Conservation (phyloP, 1,284 basidiomycete species). For the Golubevia sp. region DNA sequence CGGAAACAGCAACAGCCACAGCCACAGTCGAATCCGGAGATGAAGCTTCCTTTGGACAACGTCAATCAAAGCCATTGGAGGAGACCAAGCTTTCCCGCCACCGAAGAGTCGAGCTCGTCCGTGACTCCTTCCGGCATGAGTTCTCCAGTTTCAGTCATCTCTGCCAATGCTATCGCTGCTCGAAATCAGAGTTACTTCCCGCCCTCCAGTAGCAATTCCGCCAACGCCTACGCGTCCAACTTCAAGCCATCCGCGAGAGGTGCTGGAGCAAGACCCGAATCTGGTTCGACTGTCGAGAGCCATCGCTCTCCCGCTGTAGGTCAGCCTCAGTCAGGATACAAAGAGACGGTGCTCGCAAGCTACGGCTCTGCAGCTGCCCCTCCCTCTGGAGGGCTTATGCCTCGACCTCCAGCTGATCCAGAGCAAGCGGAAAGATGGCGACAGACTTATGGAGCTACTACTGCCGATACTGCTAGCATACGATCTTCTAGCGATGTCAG, state of each 20-base stretch:
- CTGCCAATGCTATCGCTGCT: constrained; percentile 27
- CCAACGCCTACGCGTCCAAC: constrained; percentile 24
- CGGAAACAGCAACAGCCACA: background rate
- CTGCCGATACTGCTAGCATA: constrained; percentile 19
- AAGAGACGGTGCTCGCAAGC: constrained; percentile 20
- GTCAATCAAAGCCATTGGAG: background rate
- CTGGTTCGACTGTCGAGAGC: constrained; percentile 14
- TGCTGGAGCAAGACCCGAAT: constrained; percentile 3
- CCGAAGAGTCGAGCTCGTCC: constrained; percentile 2
- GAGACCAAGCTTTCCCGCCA: constrained; percentile 1
- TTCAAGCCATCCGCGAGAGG: constrained; percentile 2
- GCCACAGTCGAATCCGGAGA: background rate
- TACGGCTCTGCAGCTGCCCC: constrained; percentile 5
- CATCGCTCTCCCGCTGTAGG: constrained; percentile 16
- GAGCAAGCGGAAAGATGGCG: constrained; percentile 24
- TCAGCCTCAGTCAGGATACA: constrained; percentile 12
- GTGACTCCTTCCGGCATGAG: constrained; percentile 4
- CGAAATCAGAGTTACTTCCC: constrained; percentile 44
- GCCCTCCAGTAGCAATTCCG: constrained; percentile 14
- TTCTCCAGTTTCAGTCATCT: constrained; percentile 10
- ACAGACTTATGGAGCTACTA: constrained; percentile 21
- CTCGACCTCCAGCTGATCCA: constrained; percentile 17
- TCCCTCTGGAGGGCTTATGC: constrained; percentile 19
- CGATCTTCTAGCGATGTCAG: constrained; percentile 16
- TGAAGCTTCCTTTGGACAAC: background rate